Evolutionary conservation across 345 rosid species (phyloP).

Genomic region (Erucastrum elatum): DNA sequence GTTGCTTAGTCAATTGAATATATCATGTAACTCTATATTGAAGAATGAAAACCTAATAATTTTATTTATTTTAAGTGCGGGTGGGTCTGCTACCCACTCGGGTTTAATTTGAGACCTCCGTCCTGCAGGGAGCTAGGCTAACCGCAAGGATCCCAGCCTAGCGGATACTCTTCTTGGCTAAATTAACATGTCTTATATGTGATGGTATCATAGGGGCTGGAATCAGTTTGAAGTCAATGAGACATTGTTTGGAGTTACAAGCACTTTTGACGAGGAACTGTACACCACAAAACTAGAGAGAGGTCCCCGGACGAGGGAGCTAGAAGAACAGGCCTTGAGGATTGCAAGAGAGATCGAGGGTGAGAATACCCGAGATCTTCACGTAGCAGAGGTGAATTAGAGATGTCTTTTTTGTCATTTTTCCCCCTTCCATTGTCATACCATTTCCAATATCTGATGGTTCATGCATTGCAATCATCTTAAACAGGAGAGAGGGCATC

Average conservation of each 20-base stretch:
- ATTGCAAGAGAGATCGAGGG: slow-evolving; percentile 96
- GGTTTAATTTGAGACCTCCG: neutral
- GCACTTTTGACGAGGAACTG: slow-evolving; percentile 88
- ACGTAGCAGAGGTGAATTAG: slow-evolving; percentile 86
- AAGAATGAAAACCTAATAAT: no score
- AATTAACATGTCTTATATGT: neutral
- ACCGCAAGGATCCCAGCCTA: neutral
- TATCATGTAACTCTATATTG: neutral
- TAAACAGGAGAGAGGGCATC: slow-evolving; percentile 80
- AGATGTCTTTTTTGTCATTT: slow-evolving; percentile 22
- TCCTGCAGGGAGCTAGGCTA: neutral
- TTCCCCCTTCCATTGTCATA: neutral
- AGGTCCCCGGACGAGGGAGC: slow-evolving; percentile 67
- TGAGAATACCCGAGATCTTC: slow-evolving; percentile 82
- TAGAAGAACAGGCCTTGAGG: slow-evolving; percentile 79
- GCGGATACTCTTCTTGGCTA: neutral
- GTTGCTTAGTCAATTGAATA: neutral
- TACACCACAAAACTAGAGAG: slow-evolving; percentile 91
- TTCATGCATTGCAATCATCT: slow-evolving; percentile 21
- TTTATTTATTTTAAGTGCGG: no score
- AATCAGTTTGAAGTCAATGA: slow-evolving; percentile 88
- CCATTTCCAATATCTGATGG: neutral
- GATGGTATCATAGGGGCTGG: slow-evolving; percentile 63
- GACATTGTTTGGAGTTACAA: slow-evolving; percentile 80
- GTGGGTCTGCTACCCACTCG: no score